Evolutionary conservation across 2,329 filamentous ascomycete species (phyloP), one percentile per base, ranked within the genome.

Genomic region (Pseudocercospora musae): DNA sequence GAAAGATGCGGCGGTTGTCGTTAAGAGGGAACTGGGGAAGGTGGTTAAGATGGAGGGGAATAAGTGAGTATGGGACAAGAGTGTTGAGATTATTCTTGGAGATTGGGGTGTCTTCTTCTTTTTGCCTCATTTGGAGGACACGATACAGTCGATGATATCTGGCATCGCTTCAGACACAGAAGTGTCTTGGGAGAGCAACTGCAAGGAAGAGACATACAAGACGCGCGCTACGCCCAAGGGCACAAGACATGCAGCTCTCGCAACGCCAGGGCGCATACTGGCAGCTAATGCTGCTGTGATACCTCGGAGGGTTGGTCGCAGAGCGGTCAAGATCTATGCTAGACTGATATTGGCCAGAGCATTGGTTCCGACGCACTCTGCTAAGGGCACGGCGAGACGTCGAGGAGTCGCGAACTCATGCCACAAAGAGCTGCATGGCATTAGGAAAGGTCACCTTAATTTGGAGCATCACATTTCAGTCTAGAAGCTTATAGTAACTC

Each of bases 1-100:
- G 15, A 78, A 78, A 40, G 80, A 82, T 66, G 84, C 83, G 0
- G 78, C 83, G 11, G 80, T 78, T 59, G 78, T 80, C 11, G 76
- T 87, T 50, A 81, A 81, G 71, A 81, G 79, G 62, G 81, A 83
- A 66, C 68, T 65, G 67, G 70, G 56, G 63, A 66, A 67, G 56
- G 65, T 66, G 48, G 61, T 65, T 40, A 70, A 73, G 54, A 64
- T 71, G 57, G 66, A 66, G 53, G 52, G 62, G 46, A 58, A 63
- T 46, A 60, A 60, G 62, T 63, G 62, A 63, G 46, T 1, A 6
- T 52, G 25, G 48, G 18, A 48, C 1, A 5, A 18, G 44, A 29
- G 21, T 23, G 31, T 31, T 25, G 11, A 11, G 48, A 31, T n/a
- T 25, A n/a, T 50, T 50, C 3, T 37, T 37, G 29, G 29, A 31